Evolutionary conservation across 73 alveolate species (phyloP), one percentile per base, ranked within the genome.

Genomic region (Urostyla sp.): DNA sequence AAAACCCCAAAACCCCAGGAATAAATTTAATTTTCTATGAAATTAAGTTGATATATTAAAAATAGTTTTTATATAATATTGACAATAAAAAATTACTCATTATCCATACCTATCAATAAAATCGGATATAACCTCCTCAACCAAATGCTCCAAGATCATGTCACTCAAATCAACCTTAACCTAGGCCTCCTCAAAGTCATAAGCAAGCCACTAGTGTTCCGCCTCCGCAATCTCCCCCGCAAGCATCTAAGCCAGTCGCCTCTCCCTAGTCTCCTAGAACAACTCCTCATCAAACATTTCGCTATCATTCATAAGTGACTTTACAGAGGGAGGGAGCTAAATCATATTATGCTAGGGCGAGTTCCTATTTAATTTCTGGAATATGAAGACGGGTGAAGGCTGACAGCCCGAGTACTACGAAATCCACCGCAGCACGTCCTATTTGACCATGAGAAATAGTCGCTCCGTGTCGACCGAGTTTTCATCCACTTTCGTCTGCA

Each of bases 151-250:
- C 27, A 85, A 66, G 1, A 85, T 79, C 93, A 85, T 85, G 59
- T 85, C 93, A 32, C 90, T 80, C 66, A 79, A 35, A 51, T 87
- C 94, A 10, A 87, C 80, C 55, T 81, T 79, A 30, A 87, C 94
- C 52, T 87, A 87, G 11, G 94, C 78, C 27, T 87, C 94, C 58
- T 87, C 94, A 43, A 80, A 87, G 28, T 87, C 94, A 55, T 80
- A 87, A 50, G 79, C 73, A 52, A 87, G 72, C 94, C 94, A 87
- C 54, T 87, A 30, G 11, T 80, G 73, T 44, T 87, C 94, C 45
- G 35, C 73, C 46, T 83, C 91, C 3, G 73, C 72, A 6, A 83
- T 87, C 36, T 83, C 91, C 18, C 82, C 73, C 16, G 92, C 92
- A 2, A 84, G 88, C 76, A 84, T 36, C 15, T 73, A 38, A 0